Evolutionary conservation across 2,329 filamentous ascomycete genomes (phyloP), one percentile per base, ranked within the genome.

Genomic region (Chrysosporium queenslandicum): DNA sequence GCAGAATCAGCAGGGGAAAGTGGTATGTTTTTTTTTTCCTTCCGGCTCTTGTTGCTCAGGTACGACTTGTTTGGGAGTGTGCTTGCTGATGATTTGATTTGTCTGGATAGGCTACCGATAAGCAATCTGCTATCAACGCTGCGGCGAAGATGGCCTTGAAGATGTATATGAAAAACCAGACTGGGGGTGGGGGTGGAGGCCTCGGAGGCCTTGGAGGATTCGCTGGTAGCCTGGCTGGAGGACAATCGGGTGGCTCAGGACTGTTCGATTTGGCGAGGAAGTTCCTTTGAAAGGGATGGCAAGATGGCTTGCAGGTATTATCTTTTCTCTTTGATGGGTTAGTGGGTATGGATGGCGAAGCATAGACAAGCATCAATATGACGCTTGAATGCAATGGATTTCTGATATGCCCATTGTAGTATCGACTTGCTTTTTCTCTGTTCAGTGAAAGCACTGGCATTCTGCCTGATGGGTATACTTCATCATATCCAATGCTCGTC

Each of bases 61-160:
- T 11, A n/a, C 9, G 12, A 21, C 46, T 14, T 14, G 18, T 23
- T 39, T 39, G 6, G 7, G 27, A 29, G 27, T 9, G 18, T 18
- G 11, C 11, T 27, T 20, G 41, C 41, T 52, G 16, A 50, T 18
- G 27, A 2, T 1, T 21, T 7, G 3, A 14, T 11, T 20, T 14
- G 29, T n/a, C 1, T 52, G 16, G 14, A n/a, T 52, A 71, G 68
- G 57, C 77, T 23, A 79, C 84, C 4, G 85, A 80, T 70, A 95
- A 95, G 78, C 81, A 95, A 70, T 82, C 81, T 45, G 87, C 82
- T 46, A 74, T 96, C 43, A 81, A 85, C 65, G 75, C 82, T 67
- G 90, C 90, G 2, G 89, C 82, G 1, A 83, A 94, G 76, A 85
- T 87, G 78, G 90, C 89, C 2, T 69, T 95, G 61, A 89, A 94